A percentile compares a stretch with the other conserved stretches of the same genome.
phyloP scores from a whole-genome alignment of 116 monocot genomes.

The Zostera marina region DNA sequence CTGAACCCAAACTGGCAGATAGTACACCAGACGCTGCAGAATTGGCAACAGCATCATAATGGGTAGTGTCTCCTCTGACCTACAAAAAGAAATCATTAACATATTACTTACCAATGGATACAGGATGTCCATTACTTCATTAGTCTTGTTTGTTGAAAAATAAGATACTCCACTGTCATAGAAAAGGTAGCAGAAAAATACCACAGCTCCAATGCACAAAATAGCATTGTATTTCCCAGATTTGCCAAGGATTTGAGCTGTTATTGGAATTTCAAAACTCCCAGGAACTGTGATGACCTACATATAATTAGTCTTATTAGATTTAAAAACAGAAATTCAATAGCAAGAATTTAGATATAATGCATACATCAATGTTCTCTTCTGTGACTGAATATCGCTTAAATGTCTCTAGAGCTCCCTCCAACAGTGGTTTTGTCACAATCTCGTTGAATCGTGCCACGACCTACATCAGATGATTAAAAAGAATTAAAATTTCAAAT shows the following conservation, averaged over 20 bases:
- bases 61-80: slow-evolving; percentile 96
- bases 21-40: slow-evolving; percentile 93
- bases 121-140: not conserved
- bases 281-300: slow-evolving; percentile 92
- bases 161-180: not conserved
- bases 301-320: not conserved
- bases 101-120: not conserved
- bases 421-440: slow-evolving; percentile 69
- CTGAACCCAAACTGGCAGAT: slow-evolving; percentile 69
- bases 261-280: slow-evolving; percentile 93
- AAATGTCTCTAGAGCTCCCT: slow-evolving; percentile 87
- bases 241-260: slow-evolving; percentile 76
- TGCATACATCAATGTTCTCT: slow-evolving; percentile 69
- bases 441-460: slow-evolving; percentile 92
- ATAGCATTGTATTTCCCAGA: slow-evolving; percentile 74
- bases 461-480: slow-evolving; percentile 38
- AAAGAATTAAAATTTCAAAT: not conserved
- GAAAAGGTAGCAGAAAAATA: slow-evolving; percentile 9
- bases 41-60: slow-evolving; percentile 98
- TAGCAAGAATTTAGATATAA: not conserved
- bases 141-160: not conserved
- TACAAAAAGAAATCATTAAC: slow-evolving; percentile 5
- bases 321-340: not conserved
- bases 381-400: slow-evolving; percentile 60
- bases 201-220: slow-evolving; percentile 96